Evolutionary conservation across 768 basidiomycete species (phyloP).

Genomic region (Tylopilus balloui): DNA sequence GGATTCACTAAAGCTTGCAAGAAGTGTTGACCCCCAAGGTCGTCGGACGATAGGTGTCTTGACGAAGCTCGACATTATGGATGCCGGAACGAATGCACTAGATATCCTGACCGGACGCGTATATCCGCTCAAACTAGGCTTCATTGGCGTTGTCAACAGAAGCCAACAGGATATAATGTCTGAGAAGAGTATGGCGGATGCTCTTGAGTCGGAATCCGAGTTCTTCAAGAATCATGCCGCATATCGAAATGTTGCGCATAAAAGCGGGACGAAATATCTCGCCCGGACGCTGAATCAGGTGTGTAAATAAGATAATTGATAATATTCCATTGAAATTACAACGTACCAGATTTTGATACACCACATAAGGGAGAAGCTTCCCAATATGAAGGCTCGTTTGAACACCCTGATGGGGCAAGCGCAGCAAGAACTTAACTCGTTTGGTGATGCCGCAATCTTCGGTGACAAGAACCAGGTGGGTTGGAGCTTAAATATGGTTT

Average conservation of each 20-base stretch:
- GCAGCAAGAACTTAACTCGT: constrained; percentile 95
- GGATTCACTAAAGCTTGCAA: constrained; percentile 93
- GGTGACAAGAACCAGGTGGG: constrained; percentile 83
- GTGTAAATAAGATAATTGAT: constrained; percentile 16
- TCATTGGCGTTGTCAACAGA: constrained; percentile 96
- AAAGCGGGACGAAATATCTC: constrained; percentile 95
- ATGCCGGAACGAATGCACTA: constrained; percentile 95
- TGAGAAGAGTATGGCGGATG: constrained; percentile 81
- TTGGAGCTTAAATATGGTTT: neutral
- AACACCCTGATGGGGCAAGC: constrained; percentile 99
- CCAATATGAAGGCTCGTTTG: constrained; percentile 97
- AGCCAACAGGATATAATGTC: constrained; percentile 96
- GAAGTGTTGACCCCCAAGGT: constrained; percentile 92
- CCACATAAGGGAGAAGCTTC: constrained; percentile 97
- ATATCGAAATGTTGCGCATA: constrained; percentile 93
- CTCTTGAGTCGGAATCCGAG: constrained; percentile 78
- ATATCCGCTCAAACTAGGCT: constrained; percentile 96
- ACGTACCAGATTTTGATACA: constrained; percentile 84
- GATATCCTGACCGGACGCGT: constrained; percentile 95
- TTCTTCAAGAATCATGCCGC: constrained; percentile 89
- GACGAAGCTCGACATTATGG: constrained; percentile 98
- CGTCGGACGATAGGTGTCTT: constrained; percentile 94
- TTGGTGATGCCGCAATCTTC: constrained; percentile 88
- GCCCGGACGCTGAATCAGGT: constrained; percentile 94
- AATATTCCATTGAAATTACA: neutral